These are phyloP conservation scores for Tubosaeta sp. DNA, from an alignment of 768 basidiomycete genomes.

Conservation along the genomic window DNA sequence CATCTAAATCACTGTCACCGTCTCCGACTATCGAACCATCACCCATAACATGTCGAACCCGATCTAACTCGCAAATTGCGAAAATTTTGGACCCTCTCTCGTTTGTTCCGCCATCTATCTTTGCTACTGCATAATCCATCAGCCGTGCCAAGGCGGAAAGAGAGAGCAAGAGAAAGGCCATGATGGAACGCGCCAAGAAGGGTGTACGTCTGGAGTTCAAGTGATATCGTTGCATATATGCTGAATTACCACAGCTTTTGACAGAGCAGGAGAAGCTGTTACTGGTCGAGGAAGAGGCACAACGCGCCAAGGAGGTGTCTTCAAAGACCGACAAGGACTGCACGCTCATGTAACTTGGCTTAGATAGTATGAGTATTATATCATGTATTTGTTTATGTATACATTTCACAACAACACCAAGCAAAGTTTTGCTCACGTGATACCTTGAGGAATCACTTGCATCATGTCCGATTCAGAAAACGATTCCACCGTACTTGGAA, in stretches of 20 bases:
- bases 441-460: not conserved
- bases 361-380: no score
- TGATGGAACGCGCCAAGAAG: constrained; percentile 71
- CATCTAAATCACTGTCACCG: constrained; percentile 14
- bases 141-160: constrained; percentile 75
- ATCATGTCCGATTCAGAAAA: constrained; percentile 44
- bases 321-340: constrained; percentile 43
- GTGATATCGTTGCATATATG: not conserved
- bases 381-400: not conserved
- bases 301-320: constrained; percentile 30
- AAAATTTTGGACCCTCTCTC: constrained; percentile 38
- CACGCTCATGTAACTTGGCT: constrained; percentile 45
- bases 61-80: constrained; percentile 33
- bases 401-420: no score
- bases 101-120: constrained; percentile 65
- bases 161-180: constrained; percentile 64
- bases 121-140: constrained; percentile 55
- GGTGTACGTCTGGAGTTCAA: constrained; percentile 46
- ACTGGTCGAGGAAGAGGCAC: constrained; percentile 51
- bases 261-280: constrained; percentile 62
- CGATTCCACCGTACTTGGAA: constrained; percentile 58
- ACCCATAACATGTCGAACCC: constrained; percentile 22
- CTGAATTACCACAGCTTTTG: constrained; percentile 40
- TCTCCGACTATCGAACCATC: constrained; percentile 12
- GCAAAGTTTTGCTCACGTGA: constrained; percentile 7